Base-by-base conservation (phyloP, 2,329 filamentous ascomycete species). In the Hypoxylon sp. region DNA sequence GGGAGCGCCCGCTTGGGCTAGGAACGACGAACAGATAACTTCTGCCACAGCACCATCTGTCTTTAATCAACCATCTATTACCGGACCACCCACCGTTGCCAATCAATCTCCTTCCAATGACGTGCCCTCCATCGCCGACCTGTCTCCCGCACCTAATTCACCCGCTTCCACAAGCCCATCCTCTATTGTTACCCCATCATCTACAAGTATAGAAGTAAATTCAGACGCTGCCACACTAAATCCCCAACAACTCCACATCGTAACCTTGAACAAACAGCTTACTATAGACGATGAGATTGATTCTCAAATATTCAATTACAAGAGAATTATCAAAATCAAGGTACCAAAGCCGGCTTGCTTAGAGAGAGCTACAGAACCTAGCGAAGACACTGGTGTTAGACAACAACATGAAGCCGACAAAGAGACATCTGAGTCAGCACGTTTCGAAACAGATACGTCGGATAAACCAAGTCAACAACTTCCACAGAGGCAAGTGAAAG, bases 1-100 rank as follows among this genome's bases (percentile, higher is more conserved):
- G 57, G 63, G 65, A 2, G 15, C 44, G 27, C 36, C 30, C 5
- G 9, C 43, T 23, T 23, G 19, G 5, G 16, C 41, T 20, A 6
- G 8, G 5, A 21, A n/a, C 4, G 7, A 25, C 5, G 30, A 45
- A 29, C 12, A n/a, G 16, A 4, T n/a, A 13, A 26, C 21, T 20
- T 5, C 11, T 34, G 15, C n/a, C 12, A 19, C 41, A 30, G 21
- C 21, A 13, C n/a, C 48, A 16, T 11, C 32, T 16, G n/a, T n/a
- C n/a, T n/a, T n/a, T n/a, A n/a, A n/a, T n/a, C n/a, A n/a, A n/a
- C n/a, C n/a, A n/a, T 12, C 31, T 15, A 23, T 12, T 16, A 3
- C 12, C 2, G 19, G 26, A 31, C 15, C 36, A 26, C 19, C 3
- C 19, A 6, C 8, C 2, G 7, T 13, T 26, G n/a, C 5, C 13